Percentiles rank a stretch among this genome's conserved stretches.
These are phyloP conservation scores for Stachybotrys echinatus DNA, from an alignment of 2,329 filamentous ascomycete genomes.

Conservation along the genomic window DNA sequence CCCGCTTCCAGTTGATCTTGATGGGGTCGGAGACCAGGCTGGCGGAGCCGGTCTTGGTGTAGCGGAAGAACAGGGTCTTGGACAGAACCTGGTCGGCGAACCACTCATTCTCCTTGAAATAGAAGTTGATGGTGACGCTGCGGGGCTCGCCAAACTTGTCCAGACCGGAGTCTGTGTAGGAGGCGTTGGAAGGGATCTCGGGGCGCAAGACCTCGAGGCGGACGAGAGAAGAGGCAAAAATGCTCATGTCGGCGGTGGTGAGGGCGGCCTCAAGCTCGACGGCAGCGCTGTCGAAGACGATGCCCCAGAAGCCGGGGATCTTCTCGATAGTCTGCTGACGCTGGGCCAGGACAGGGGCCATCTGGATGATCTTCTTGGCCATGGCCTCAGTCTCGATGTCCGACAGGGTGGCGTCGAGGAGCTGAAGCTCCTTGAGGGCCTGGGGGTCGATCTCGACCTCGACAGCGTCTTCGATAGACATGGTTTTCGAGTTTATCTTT, in stretches of 20 bases:
- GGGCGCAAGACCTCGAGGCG: conserved; percentile 1
- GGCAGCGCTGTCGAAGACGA: conserved; percentile 7
- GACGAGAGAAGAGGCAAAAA: not conserved
- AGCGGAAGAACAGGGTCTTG: conserved; percentile 2
- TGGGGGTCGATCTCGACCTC: conserved; percentile 2
- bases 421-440: conserved; percentile 1
- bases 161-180: not conserved
- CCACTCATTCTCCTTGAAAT: conserved; percentile 3
- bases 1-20: conserved; percentile 3
- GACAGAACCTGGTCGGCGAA: conserved; percentile 1
- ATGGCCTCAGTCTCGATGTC: conserved; percentile 2
- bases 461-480: not conserved
- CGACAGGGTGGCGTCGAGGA: not conserved
- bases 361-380: conserved; percentile 2
- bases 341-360: conserved; percentile 1
- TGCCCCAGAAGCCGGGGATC: conserved; percentile 2
- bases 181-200: not conserved
- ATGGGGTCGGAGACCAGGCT: conserved; percentile 1
- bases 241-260: not conserved
- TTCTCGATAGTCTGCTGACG: conserved; percentile 3
- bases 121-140: conserved; percentile 3
- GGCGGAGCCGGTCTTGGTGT: not conserved
- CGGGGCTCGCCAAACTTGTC: conserved; percentile 2
- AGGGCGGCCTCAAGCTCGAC: conserved; percentile 1
- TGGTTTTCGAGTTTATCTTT: not conserved